Evolutionary conservation across 176 grass and related monocot species (phyloP).

Genomic region (Carex kokanica): DNA sequence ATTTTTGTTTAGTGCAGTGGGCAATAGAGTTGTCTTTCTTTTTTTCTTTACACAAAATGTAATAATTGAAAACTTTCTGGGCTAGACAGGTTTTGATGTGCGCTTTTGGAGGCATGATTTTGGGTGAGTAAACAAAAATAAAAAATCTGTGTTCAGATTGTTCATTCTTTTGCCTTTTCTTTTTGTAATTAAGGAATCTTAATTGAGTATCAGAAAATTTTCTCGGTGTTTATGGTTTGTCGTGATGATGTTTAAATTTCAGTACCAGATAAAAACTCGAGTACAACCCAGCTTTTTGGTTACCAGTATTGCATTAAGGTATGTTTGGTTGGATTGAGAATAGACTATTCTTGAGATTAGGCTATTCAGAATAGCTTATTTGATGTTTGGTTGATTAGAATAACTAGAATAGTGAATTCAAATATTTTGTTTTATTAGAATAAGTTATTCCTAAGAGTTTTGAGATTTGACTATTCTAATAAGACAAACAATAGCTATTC

Average conservation of each 20-base stretch:
- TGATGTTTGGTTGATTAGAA: too few species aligned
- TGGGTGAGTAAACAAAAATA: not conserved
- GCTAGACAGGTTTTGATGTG: not conserved
- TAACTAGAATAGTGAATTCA: too few species aligned
- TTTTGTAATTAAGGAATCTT: not conserved
- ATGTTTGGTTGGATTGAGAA: too few species aligned
- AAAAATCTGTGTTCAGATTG: not conserved
- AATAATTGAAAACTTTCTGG: slow-evolving; percentile 10
- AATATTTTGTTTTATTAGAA: too few species aligned
- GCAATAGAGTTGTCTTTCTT: slow-evolving; percentile 3
- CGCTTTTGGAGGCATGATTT: not conserved
- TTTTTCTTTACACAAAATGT: not conserved
- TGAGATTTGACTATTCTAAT: too few species aligned
- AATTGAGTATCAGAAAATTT: not conserved
- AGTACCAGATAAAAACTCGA: not conserved
- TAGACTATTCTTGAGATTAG: too few species aligned
- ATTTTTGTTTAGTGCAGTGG: slow-evolving; percentile 10
- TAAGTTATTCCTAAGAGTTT: too few species aligned
- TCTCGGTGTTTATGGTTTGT: not conserved
- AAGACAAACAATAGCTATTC: too few species aligned
- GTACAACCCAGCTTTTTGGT: not conserved
- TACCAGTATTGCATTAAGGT: not conserved
- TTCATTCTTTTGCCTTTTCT: not conserved
- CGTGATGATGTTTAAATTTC: not conserved
- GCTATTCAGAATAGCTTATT: too few species aligned